These are phyloP conservation scores for Backusella luteola DNA, from an alignment of 192 early-diverging fungal species.

Conservation along the genomic window DNA sequence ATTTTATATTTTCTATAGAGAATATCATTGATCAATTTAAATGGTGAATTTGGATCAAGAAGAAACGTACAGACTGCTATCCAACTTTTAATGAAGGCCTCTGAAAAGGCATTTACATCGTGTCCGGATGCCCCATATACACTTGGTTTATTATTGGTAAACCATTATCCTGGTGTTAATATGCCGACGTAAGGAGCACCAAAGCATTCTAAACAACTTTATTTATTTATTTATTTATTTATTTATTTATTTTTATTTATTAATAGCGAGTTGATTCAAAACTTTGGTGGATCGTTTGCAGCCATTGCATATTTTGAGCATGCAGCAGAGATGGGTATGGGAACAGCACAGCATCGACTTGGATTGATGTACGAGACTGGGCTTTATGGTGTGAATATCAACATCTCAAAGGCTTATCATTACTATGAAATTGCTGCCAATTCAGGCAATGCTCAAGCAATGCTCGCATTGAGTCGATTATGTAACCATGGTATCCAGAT, in stretches of 20 bases:
- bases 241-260: slow-evolving; percentile 18
- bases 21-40: slow-evolving; percentile 74
- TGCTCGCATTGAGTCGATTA: slow-evolving; percentile 20
- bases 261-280: slow-evolving; percentile 14
- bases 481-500: slow-evolving; percentile 21
- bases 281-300: slow-evolving; percentile 65
- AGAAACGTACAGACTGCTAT: slow-evolving; percentile 75
- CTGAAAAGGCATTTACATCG: slow-evolving; percentile 44
- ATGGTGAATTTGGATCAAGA: slow-evolving; percentile 69
- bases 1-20: slow-evolving; percentile 45
- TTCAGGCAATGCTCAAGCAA: neutral
- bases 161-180: slow-evolving; percentile 57
- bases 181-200: slow-evolving; percentile 46
- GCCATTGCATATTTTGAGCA: slow-evolving; percentile 70
- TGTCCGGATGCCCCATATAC: slow-evolving; percentile 77
- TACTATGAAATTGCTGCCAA: slow-evolving; percentile 14
- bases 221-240: slow-evolving; percentile 32
- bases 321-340: slow-evolving; percentile 76
- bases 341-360: slow-evolving; percentile 50
- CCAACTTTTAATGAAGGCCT: slow-evolving; percentile 77
- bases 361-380: slow-evolving; percentile 32
- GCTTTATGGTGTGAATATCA: slow-evolving; percentile 7
- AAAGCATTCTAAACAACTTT: slow-evolving; percentile 35
- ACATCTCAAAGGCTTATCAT: slow-evolving; percentile 3
- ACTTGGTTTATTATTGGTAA: slow-evolving; percentile 75